Percentiles rank a stretch among this genome's conserved stretches.
These are phyloP conservation scores for Elsinoe fawcettii DNA, from an alignment of 2,329 filamentous ascomycete genomes.

Conservation along the genomic window DNA sequence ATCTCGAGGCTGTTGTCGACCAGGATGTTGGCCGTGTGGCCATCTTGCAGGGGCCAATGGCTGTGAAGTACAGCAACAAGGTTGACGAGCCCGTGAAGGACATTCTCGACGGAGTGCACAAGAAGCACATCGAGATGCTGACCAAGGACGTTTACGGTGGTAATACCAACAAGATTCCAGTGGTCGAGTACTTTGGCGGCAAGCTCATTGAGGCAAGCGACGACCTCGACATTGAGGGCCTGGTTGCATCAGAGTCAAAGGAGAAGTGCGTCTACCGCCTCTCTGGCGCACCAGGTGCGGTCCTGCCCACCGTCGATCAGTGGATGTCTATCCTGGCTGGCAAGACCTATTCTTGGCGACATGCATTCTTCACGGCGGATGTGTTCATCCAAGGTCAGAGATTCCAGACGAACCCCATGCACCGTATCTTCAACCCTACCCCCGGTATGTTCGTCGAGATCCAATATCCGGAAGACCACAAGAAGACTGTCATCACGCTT, in stretches of 20 bases:
- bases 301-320: conserved; percentile 68
- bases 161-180: conserved; percentile 66
- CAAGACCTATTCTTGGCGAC: conserved; percentile 79
- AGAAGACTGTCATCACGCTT: conserved; percentile 76
- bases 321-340: conserved; percentile 89
- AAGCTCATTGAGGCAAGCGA: conserved; percentile 66
- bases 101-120: conserved; percentile 84
- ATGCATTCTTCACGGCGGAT: conserved; percentile 88
- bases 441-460: conserved; percentile 88
- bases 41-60: conserved; percentile 90
- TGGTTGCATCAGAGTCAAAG: conserved; percentile 72
- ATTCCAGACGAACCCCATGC: conserved; percentile 94
- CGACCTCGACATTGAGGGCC: conserved; percentile 72
- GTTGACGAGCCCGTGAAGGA: conserved; percentile 92
- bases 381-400: conserved; percentile 92
- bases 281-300: conserved; percentile 63
- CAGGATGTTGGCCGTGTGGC: conserved; percentile 95
- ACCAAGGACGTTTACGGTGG: conserved; percentile 71
- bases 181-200: conserved; percentile 91
- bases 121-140: conserved; percentile 74
- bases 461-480: conserved; percentile 67
- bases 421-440: conserved; percentile 78
- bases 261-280: conserved; percentile 79
- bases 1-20: conserved; percentile 87
- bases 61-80: conserved; percentile 79